Evolutionary conservation across 2,329 filamentous ascomycete species (phyloP).

Genomic region (Claviceps digitariae): DNA sequence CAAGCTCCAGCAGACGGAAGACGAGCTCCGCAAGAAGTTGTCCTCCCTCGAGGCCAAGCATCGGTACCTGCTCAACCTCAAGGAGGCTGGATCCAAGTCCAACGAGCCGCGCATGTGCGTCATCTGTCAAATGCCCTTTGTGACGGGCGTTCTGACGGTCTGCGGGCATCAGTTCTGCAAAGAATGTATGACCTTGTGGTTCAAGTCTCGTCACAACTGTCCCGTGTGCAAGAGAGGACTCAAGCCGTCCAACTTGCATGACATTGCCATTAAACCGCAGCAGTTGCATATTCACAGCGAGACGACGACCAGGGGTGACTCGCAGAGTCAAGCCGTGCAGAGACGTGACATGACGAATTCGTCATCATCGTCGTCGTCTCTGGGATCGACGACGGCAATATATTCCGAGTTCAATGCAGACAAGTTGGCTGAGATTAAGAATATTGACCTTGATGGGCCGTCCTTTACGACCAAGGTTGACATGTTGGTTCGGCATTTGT

Average conservation of each 20-base stretch:
- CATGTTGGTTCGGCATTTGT: slow-evolving; percentile 62
- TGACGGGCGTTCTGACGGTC: slow-evolving; percentile 66
- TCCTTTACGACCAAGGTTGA: slow-evolving; percentile 89
- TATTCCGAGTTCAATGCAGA: slow-evolving; percentile 64
- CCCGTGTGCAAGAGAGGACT: slow-evolving; percentile 71
- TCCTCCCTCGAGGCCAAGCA: slow-evolving; percentile 56
- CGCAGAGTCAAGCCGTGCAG: slow-evolving; percentile 4
- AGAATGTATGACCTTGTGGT: slow-evolving; percentile 74
- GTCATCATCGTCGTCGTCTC: slow-evolving; percentile 12
- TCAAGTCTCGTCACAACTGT: slow-evolving; percentile 58
- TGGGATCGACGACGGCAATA: slow-evolving; percentile 32
- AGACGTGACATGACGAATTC: slow-evolving; percentile 9
- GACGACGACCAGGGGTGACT: too few species aligned
- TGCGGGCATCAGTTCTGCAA: slow-evolving; percentile 92
- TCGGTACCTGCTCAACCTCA: slow-evolving; percentile 51
- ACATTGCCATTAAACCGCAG: slow-evolving; percentile 71
- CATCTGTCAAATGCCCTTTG: slow-evolving; percentile 70
- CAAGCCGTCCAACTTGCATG: slow-evolving; percentile 55
- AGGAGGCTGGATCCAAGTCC: slow-evolving; percentile 44
- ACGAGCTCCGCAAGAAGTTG: slow-evolving; percentile 42
- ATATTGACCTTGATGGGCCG: slow-evolving; percentile 56
- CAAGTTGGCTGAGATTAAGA: slow-evolving; percentile 67
- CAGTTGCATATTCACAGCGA: slow-evolving; percentile 49
- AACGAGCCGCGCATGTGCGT: slow-evolving; percentile 61
- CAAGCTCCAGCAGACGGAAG: slow-evolving; percentile 17